These are phyloP conservation scores for Mrakia hoshinonis DNA, from an alignment of 768 basidiomycete species.

Conservation along the genomic window DNA sequence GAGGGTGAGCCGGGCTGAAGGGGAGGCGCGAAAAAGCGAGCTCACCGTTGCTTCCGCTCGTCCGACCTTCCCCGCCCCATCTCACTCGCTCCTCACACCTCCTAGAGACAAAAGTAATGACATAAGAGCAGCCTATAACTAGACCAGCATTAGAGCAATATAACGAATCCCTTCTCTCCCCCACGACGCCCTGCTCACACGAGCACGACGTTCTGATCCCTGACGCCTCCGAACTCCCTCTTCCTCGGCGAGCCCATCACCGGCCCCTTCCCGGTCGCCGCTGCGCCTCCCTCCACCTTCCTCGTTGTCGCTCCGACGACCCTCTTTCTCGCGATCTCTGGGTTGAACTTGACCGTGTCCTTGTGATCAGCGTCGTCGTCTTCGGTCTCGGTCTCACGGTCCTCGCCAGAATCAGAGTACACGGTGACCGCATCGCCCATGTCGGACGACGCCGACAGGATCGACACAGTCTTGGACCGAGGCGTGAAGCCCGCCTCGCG, in stretches of 20 bases:
- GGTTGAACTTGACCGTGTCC: neutral
- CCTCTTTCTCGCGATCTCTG: neutral
- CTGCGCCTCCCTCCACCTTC: neutral
- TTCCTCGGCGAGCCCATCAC: neutral
- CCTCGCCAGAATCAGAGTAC: neutral
- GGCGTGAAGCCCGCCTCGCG: neutral
- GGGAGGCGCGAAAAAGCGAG: too few species aligned
- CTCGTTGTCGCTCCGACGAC: neutral
- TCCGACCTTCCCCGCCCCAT: too few species aligned
- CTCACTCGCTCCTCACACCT: too few species aligned
- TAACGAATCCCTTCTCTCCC: neutral
- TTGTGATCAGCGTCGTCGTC: neutral
- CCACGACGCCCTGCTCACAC: neutral
- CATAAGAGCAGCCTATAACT: too few species aligned
- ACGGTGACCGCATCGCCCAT: neutral
- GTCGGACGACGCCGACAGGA: neutral
- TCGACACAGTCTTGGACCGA: neutral
- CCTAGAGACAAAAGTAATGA: too few species aligned
- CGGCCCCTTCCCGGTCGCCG: neutral
- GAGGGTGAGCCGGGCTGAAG: too few species aligned
- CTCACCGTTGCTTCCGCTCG: too few species aligned
- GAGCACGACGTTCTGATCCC: neutral
- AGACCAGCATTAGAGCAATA: neutral
- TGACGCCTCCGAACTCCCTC: neutral
- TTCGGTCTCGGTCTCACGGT: neutral